Evolutionary conservation across 129 eudicot species (phyloP).

Genomic region (Escallonia herrerae): DNA sequence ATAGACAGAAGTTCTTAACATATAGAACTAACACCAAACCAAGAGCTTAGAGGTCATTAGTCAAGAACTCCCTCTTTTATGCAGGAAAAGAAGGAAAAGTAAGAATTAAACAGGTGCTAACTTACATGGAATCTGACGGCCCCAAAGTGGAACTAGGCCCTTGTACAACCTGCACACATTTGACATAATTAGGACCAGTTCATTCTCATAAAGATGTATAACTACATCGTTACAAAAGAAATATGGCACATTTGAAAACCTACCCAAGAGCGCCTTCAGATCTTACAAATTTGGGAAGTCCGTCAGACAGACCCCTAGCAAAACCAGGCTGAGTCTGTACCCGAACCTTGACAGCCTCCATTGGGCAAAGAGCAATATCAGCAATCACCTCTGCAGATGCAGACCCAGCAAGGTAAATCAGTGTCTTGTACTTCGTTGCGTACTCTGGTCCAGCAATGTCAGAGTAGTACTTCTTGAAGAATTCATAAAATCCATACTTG

Average conservation of each 20-base stretch:
- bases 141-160: conserved; percentile 92
- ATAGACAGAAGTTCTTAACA: not conserved
- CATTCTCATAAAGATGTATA: not conserved
- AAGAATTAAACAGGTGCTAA: conserved; percentile 1
- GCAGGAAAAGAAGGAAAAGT: not conserved
- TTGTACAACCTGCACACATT: conserved; percentile 61
- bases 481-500: conserved; percentile 87
- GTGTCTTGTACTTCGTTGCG: conserved; percentile 79
- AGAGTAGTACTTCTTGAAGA: conserved; percentile 87
- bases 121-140: conserved; percentile 95
- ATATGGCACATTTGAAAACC: not conserved
- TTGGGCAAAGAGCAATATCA: conserved; percentile 77
- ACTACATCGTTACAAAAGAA: not conserved
- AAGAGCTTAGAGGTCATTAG: not conserved
- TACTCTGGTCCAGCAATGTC: conserved; percentile 83
- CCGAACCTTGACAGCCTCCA: conserved; percentile 90
- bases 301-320: conserved; percentile 85
- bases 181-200: not conserved
- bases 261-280: conserved; percentile 91
- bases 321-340: conserved; percentile 96
- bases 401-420: conserved; percentile 84
- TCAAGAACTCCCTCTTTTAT: not conserved
- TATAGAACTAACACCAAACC: not conserved
- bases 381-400: conserved; percentile 94
- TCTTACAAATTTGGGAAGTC: conserved; percentile 73